Evolutionary conservation across 371 early-diverging fungal genomes (phyloP).

Genomic region (Mucor lusitanicus): DNA sequence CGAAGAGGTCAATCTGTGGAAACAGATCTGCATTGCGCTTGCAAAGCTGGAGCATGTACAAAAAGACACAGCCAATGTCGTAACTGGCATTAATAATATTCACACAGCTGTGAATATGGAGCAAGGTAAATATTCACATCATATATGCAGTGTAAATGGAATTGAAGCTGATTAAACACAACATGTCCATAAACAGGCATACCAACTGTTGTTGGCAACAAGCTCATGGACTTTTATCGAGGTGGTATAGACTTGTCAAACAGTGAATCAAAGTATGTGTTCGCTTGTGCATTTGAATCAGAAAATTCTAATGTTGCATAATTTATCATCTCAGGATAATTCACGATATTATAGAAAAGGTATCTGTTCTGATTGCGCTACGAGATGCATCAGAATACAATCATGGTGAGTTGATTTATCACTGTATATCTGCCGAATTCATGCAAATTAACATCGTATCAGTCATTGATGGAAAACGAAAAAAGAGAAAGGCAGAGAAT

Average conservation of each 20-base stretch:
- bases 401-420: constrained; percentile 23
- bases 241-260: constrained; percentile 43
- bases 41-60: constrained; percentile 51
- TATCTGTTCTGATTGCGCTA: constrained; percentile 55
- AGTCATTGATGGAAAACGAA: constrained; percentile 59
- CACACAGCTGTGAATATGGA: constrained; percentile 36
- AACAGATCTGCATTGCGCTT: constrained; percentile 52
- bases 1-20: constrained; percentile 60
- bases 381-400: constrained; percentile 54
- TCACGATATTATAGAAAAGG: constrained; percentile 56
- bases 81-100: constrained; percentile 46
- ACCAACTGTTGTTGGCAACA: constrained; percentile 22
- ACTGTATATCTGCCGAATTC: neutral
- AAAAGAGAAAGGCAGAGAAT: constrained; percentile 68
- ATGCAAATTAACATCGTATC: neutral
- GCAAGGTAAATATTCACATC: constrained; percentile 40
- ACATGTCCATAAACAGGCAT: constrained; percentile 28
- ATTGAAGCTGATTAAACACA: neutral
- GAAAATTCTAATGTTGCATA: neutral
- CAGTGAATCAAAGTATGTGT: constrained; percentile 43
- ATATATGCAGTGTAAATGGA: constrained; percentile 2
- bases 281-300: neutral
- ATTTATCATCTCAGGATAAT: constrained; percentile 39
- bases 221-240: constrained; percentile 40
- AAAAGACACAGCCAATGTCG: constrained; percentile 40